Base-by-base conservation (phyloP, 139 green algal genomes). In the Pseudopediastrum boryanum region DNA sequence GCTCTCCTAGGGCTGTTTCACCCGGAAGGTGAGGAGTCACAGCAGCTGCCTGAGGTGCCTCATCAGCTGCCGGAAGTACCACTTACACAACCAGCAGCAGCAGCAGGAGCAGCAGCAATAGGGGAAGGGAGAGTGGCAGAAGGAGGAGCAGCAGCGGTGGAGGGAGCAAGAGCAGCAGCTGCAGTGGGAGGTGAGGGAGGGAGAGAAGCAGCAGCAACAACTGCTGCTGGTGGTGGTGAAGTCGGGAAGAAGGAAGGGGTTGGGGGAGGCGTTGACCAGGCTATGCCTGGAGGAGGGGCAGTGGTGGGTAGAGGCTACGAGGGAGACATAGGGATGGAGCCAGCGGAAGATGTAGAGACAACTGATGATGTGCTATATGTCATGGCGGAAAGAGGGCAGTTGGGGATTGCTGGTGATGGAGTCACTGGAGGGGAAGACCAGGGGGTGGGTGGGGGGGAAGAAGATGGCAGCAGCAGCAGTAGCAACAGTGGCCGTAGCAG, bases 1-100 rank as follows among this genome's bases (percentile, higher is more conserved):
- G 71, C 80, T 2, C 70, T 90, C 38, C 56, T 90, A 44, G 86
- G 86, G 1, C 74, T 90, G 13, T 90, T 90, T 61, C n/a, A 25
- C 12, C 81, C 81, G 7, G 33, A 41, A 8, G 33, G 23, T 13
- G 21, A 21, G 19, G 41, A 63, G 27, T 35, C 43, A 4, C 0
- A 3, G 2, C 25, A 23, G 9, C 66, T 78, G 51, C 71, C 71
- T 2, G 35, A 52, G n/a, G n/a, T n/a, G n/a, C n/a, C n/a, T n/a
- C n/a, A n/a, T n/a, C n/a, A n/a, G n/a, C n/a, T n/a, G n/a, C n/a
- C n/a, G n/a, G n/a, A n/a, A n/a, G n/a, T n/a, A n/a, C n/a, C n/a
- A n/a, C n/a, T n/a, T n/a, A n/a, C n/a, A n/a, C n/a, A n/a, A n/a
- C n/a, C n/a, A n/a, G n/a, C n/a, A n/a, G n/a, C n/a, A n/a, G n/a